These are phyloP conservation scores for Posidonia oceanica DNA, from an alignment of 116 monocot species.

Conservation along the genomic window DNA sequence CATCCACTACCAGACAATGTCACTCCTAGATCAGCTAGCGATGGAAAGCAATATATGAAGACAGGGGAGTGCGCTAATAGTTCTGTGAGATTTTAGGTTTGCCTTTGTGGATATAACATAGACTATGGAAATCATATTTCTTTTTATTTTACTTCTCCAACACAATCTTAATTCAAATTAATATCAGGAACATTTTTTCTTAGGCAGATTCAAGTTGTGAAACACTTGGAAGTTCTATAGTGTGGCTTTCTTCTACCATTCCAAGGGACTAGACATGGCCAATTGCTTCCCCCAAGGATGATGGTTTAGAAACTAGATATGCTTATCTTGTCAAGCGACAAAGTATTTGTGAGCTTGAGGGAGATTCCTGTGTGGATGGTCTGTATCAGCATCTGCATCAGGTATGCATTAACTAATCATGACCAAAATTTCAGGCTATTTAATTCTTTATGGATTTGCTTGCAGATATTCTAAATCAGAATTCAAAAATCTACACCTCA, in stretches of 20 bases:
- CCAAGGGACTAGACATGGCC: constrained; percentile 35
- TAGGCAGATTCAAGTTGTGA: too few species aligned
- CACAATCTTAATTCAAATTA: too few species aligned
- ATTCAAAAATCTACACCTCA: constrained; percentile 63
- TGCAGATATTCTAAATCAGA: constrained; percentile 86
- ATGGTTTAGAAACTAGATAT: constrained; percentile 6
- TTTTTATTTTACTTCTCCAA: too few species aligned
- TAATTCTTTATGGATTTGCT: not conserved
- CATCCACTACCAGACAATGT: too few species aligned
- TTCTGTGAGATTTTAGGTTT: too few species aligned
- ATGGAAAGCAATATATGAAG: too few species aligned
- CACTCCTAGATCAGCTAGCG: too few species aligned
- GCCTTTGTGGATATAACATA: too few species aligned
- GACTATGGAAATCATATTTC: too few species aligned
- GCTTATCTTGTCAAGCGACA: constrained; percentile 13
- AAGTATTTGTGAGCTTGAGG: constrained; percentile 75
- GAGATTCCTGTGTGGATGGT: constrained; percentile 79
- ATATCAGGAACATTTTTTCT: too few species aligned
- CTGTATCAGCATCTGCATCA: constrained; percentile 7
- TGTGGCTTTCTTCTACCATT: constrained; percentile 70
- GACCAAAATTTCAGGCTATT: not conserved
- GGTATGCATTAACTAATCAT: not conserved
- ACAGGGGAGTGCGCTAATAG: too few species aligned
- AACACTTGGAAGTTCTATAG: too few species aligned
- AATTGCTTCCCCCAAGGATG: constrained; percentile 12